Evolutionary conservation across 2,329 filamentous ascomycete species (phyloP).

Genomic region (Mycogone perniciosa): DNA sequence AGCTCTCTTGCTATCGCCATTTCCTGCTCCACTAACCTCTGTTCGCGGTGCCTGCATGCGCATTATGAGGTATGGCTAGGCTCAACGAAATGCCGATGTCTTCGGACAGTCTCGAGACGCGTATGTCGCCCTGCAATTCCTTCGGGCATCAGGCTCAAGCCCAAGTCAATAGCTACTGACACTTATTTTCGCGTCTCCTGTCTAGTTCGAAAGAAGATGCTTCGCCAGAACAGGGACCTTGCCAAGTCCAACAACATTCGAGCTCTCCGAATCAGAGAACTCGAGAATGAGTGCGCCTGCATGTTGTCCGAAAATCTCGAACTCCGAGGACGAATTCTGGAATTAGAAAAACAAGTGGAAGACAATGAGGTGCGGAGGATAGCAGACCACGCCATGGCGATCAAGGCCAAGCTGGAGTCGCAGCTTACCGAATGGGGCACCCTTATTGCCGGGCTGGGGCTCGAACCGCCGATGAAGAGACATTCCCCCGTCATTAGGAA

Average conservation of each 20-base stretch:
- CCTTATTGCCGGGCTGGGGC: slow-evolving; percentile 59
- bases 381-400: slow-evolving; percentile 59
- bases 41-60: slow-evolving; percentile 19
- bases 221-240: slow-evolving; percentile 79
- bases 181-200: slow-evolving; percentile 10
- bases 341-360: slow-evolving; percentile 61
- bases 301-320: slow-evolving; percentile 74
- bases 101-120: slow-evolving; percentile 63
- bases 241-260: slow-evolving; percentile 73
- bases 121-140: slow-evolving; percentile 42
- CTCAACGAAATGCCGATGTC: slow-evolving; percentile 68
- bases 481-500: slow-evolving; percentile 36
- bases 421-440: slow-evolving; percentile 66
- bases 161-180: slow-evolving; percentile 8
- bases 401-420: slow-evolving; percentile 63
- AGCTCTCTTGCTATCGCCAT: neutral
- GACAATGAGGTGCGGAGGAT: slow-evolving; percentile 53
- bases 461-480: slow-evolving; percentile 50
- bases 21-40: neutral
- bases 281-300: slow-evolving; percentile 69
- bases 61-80: slow-evolving; percentile 61
- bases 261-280: slow-evolving; percentile 66
- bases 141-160: slow-evolving; percentile 8
- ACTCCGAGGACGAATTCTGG: slow-evolving; percentile 63
- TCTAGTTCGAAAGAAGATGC: slow-evolving; percentile 68